Percentiles rank a stretch among this genome's conserved stretches.
phyloP scores from a whole-genome alignment of 1,139 yeast species.

The Geotrichum carabidarum region DNA sequence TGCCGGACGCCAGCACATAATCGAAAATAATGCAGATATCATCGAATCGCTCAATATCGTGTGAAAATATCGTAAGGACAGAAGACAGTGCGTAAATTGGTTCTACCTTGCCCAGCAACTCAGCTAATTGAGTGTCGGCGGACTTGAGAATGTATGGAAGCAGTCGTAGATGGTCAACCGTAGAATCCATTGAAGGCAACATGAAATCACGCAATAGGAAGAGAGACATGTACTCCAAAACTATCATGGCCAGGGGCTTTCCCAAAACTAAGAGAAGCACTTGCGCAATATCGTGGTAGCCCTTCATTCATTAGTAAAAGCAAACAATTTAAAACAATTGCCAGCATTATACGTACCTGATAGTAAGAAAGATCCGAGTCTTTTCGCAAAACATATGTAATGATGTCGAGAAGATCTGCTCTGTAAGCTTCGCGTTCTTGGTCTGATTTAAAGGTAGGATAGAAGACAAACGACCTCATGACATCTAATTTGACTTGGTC shows the following conservation, averaged over 20 bases:
- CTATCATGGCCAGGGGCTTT: constrained; percentile 35
- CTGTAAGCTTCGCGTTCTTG: constrained; percentile 37
- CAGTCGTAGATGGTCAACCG: constrained; percentile 59
- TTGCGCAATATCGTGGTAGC: constrained; percentile 82
- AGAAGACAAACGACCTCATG: constrained; percentile 54
- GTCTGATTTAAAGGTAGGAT: constrained; percentile 23
- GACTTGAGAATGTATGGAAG: constrained; percentile 56
- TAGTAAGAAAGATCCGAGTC: constrained; percentile 67
- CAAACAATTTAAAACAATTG: background rate
- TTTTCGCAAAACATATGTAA: constrained; percentile 53
- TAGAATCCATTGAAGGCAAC: constrained; percentile 62
- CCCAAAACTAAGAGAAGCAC: constrained; percentile 56
- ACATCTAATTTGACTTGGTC: constrained; percentile 76
- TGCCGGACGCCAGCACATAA: constrained; percentile 48
- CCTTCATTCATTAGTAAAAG: constrained; percentile 34
- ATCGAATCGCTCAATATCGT: constrained; percentile 53
- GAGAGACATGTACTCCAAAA: constrained; percentile 56
- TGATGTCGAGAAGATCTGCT: constrained; percentile 41
- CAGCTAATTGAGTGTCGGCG: constrained; percentile 51
- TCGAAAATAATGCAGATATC: constrained; percentile 60
- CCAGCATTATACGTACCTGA: constrained; percentile 41
- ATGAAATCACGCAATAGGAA: constrained; percentile 75
- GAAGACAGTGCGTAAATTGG: constrained; percentile 71
- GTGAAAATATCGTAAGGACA: constrained; percentile 71
- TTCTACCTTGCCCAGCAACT: constrained; percentile 43